Percentiles rank a stretch among this genome's conserved stretches.
These are phyloP conservation scores for Aspergillus pseudoviridinutans DNA, from an alignment of 2,329 filamentous ascomycete genomes.

Conservation along the genomic window DNA sequence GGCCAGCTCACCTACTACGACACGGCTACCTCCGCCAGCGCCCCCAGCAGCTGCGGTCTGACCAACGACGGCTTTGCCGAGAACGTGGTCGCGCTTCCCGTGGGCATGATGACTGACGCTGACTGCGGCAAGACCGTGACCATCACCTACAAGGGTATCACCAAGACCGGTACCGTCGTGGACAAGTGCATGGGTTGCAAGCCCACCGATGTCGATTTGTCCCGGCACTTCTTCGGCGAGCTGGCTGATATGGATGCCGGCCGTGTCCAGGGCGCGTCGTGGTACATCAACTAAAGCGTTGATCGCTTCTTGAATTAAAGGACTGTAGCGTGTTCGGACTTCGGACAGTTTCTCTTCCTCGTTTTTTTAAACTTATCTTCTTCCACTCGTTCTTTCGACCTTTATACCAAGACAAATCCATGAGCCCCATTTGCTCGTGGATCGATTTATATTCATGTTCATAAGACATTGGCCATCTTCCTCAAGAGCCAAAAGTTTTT, in stretches of 20 bases:
- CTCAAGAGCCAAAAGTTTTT: not conserved
- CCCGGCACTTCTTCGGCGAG: conserved; percentile 52
- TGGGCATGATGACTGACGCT: conserved; percentile 63
- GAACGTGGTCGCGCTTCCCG: conserved; percentile 66
- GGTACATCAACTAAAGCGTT: conserved; percentile 36
- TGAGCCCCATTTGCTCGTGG: not conserved
- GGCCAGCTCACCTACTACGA: conserved; percentile 75
- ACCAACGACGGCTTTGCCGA: conserved; percentile 55
- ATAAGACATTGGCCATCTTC: not conserved
- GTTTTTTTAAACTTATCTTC: conserved; percentile 7
- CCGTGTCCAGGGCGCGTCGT: conserved; percentile 41
- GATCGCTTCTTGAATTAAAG: conserved; percentile 11
- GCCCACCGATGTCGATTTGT: conserved; percentile 56
- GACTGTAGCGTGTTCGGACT: not conserved
- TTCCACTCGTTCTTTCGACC: not conserved
- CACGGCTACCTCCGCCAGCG: conserved; percentile 57
- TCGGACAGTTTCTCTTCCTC: conserved; percentile 18
- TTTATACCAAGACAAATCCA: not conserved
- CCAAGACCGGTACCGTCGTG: conserved; percentile 55
- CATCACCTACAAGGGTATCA: conserved; percentile 59
- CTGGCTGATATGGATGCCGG: conserved; percentile 40
- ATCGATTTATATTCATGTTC: not conserved
- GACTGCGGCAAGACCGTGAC: conserved; percentile 67
- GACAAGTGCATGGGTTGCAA: conserved; percentile 75
- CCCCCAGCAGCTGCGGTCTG: conserved; percentile 54